These are phyloP conservation scores for Kalmusia sp. DNA, from an alignment of 2,329 filamentous ascomycete genomes.

Conservation along the genomic window DNA sequence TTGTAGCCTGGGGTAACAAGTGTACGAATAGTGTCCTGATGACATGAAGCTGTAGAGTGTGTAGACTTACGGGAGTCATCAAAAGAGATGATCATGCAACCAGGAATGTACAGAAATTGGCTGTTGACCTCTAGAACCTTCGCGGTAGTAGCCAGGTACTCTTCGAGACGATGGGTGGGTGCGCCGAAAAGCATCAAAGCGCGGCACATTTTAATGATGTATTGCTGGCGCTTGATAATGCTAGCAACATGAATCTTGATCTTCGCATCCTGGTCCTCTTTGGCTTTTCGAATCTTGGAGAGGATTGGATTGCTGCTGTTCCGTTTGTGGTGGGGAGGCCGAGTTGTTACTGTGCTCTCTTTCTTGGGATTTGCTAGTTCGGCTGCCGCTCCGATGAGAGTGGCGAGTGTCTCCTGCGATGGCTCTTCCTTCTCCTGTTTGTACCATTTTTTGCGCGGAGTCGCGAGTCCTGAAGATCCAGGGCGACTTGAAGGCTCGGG, in stretches of 20 bases:
- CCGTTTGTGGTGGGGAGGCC: conserved; percentile 27
- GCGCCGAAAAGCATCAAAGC: conserved; percentile 90
- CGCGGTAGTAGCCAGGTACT: conserved; percentile 87
- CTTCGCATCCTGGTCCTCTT: conserved; percentile 58
- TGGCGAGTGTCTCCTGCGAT: conserved; percentile 40
- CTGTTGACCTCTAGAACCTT: conserved; percentile 84
- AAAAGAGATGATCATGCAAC: conserved; percentile 93
- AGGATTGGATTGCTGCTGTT: conserved; percentile 31
- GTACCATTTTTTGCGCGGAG: conserved; percentile 41
- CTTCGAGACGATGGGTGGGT: conserved; percentile 87
- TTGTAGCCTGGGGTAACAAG: too few relatives aligned
- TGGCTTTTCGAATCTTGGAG: conserved; percentile 35
- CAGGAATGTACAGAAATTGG: conserved; percentile 87
- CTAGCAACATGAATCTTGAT: conserved; percentile 68
- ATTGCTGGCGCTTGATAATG: conserved; percentile 80
- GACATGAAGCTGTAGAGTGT: not conserved
- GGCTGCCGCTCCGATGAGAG: conserved; percentile 35
- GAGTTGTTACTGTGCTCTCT: conserved; percentile 19
- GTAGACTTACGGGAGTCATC: conserved; percentile 59
- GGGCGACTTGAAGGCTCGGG: conserved; percentile 15
- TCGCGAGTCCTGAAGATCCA: conserved; percentile 28
- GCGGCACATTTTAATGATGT: conserved; percentile 83
- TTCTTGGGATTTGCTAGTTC: conserved; percentile 36
- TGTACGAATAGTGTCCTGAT: too few relatives aligned
- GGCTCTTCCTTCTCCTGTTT: conserved; percentile 30